Base-by-base conservation (phyloP, 2,329 filamentous ascomycete species). In the Aulographum hederae region DNA sequence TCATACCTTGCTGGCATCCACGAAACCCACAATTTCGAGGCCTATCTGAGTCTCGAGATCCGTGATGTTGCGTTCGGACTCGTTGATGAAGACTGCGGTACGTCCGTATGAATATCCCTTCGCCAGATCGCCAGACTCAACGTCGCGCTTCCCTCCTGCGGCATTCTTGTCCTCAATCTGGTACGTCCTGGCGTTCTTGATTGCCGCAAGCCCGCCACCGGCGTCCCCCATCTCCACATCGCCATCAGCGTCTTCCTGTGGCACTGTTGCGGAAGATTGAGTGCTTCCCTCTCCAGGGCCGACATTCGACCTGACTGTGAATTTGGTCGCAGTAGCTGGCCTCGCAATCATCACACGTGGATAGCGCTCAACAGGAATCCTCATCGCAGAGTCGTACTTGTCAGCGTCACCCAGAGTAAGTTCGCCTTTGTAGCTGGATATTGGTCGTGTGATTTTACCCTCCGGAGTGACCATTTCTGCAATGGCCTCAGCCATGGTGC, bases 61-160 rank as follows among this genome's bases (percentile, higher is more conserved):
- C n/a, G 82, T 92, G 35, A 94, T 73, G 41, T 85, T 82, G 49
- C 77, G 68, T 44, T 98, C 86, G 1, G 78, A 78, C 42, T 85
- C 75, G 40, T 72, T 80, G 41, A 98, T 93, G 41, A 78, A 75
- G 2, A 98, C 86, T 2, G 80, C 82, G 1, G 86, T 94, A 34
- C 84, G 69, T 28, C 89, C 89, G 48, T 98, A 98, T 46, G 82
- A 75, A 46, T 86, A 98, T 0, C 89, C 89, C 50, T 84, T 92
- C n/a, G 81, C 81, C 23, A 98, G 63, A 12, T 81, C 70, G 11
- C 92, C 84, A 35, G 73, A 72, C 18, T 78, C 71, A 17, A 98
- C 73, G 32, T 93, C 81, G 33, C 65, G 67, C 54, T 86, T 92
- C 10, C 79, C 78, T 12, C 80, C 82, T 0, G 77, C 73, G 1